Base-by-base conservation (phyloP, 1,284 basidiomycete species). In the Xerocomus nothofagi region DNA sequence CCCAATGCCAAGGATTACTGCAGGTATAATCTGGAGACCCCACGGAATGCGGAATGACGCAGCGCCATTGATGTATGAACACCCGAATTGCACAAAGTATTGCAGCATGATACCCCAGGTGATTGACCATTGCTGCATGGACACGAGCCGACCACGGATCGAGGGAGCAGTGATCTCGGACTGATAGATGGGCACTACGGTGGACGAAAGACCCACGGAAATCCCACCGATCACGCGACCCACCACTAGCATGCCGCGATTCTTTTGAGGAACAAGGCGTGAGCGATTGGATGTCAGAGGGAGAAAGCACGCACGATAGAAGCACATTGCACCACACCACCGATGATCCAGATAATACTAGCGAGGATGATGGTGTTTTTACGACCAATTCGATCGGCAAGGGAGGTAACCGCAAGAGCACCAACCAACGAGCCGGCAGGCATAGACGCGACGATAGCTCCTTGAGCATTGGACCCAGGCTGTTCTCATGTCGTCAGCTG, bases 11-110 rank as follows among this genome's bases (percentile, higher is more conserved):
- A 89, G 76, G 10, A 90, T 54, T 50, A 88, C 76, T 11, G 82
- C 88, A 24, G 87, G 87, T 46, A 91, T 86, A 72, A 86, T 78
- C 63, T 90, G 88, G 18, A 91, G 71, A 49, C 82, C 85, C 86
- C 86, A 88, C 12, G 88, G 87, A 57, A 91, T 84, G 26, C 88
- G 82, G 77, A 88, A 90, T 0, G 85, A 86, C 0, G 84, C 84
- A 6, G 66, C 72, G 31, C 86, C 82, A 24, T 82, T 63, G 62
- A 88, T 83, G 65, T 87, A 86, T 1, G 84, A 86, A 65, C 82
- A 88, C 4, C 84, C 86, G 55, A 86, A 86, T 59, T 86, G 78
- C 55, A 87, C 74, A 65, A 88, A 87, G 69, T 86, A 86, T 55
- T 87, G 84, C 39, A 88, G 68, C 50, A 88, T 73, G 59, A 88